These are phyloP conservation scores for Verbascum thapsus DNA, from an alignment of 257 asterid species.

Conservation along the genomic window DNA sequence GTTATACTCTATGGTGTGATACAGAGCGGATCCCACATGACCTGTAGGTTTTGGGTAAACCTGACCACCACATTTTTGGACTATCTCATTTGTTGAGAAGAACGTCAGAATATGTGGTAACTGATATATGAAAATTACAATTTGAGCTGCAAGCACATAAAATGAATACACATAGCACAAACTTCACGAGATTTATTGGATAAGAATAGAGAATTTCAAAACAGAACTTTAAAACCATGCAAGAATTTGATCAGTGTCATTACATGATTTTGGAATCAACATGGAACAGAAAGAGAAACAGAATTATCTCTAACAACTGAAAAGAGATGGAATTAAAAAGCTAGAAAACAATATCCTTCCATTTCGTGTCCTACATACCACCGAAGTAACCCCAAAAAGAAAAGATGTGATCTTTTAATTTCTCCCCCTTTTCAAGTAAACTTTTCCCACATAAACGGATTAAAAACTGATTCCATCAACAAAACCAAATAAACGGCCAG, in stretches of 20 bases:
- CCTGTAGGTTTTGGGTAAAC: neutral
- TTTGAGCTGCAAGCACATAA: neutral
- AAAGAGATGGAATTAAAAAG: neutral
- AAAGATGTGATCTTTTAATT: neutral
- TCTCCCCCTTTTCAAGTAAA: neutral
- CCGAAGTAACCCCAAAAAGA: neutral
- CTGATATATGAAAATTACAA: neutral
- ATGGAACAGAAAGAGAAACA: neutral
- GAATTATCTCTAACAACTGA: neutral
- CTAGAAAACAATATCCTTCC: neutral
- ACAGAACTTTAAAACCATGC: neutral
- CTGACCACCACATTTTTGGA: neutral
- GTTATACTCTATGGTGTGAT: neutral
- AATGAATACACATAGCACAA: neutral
- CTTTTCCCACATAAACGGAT: conserved; percentile 1
- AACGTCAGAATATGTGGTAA: neutral
- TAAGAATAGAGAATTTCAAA: neutral
- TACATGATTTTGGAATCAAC: neutral
- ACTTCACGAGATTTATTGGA: neutral
- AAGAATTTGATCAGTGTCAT: neutral
- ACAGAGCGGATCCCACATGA: neutral
- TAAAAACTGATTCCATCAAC: conserved; percentile 9
- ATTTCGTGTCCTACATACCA: neutral
- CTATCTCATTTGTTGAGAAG: neutral
- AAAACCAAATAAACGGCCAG: conserved; percentile 8